phyloP scores from a whole-genome alignment of 1,284 basidiomycete species.

The Agroathelia rolfsii region DNA sequence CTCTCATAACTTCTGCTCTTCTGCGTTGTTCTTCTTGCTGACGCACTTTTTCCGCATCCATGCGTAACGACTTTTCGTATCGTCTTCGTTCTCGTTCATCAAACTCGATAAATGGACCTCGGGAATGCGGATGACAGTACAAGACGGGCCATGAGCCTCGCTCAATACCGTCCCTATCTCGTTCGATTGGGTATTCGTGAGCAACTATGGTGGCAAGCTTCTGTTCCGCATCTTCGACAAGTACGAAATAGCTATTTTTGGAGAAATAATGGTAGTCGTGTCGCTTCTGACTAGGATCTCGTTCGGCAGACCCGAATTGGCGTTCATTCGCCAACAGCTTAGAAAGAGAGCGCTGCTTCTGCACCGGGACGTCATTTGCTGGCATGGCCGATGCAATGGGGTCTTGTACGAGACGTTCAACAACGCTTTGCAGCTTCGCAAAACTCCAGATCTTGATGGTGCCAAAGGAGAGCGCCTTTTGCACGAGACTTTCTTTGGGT shows the following conservation, averaged over 20 bases:
- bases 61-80: constrained; percentile 46
- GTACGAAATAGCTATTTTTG: constrained; percentile 68
- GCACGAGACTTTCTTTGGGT: constrained; percentile 43
- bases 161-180: constrained; percentile 38
- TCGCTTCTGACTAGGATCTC: constrained; percentile 82
- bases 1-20: too few relatives aligned
- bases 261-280: constrained; percentile 88
- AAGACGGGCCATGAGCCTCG: constrained; percentile 60
- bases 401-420: constrained; percentile 33
- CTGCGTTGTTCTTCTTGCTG: constrained; percentile 26
- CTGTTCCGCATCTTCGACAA: constrained; percentile 85
- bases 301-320: constrained; percentile 82
- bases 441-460: constrained; percentile 91
- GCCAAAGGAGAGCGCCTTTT: constrained; percentile 67
- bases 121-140: constrained; percentile 58
- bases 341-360: constrained; percentile 36
- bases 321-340: constrained; percentile 81
- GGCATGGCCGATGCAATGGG: constrained; percentile 18
- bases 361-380: constrained; percentile 11
- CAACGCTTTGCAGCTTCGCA: constrained; percentile 64
- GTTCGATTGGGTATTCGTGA: constrained; percentile 51
- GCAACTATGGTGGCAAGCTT: constrained; percentile 65
- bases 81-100: constrained; percentile 62
- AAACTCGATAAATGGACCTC: constrained; percentile 65
- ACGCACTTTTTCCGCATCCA: constrained; percentile 37